Percentiles rank a stretch among this genome's conserved stretches.
Conservation (phyloP, 805 yeast species). For the Ogataea thermomethanolica region DNA sequence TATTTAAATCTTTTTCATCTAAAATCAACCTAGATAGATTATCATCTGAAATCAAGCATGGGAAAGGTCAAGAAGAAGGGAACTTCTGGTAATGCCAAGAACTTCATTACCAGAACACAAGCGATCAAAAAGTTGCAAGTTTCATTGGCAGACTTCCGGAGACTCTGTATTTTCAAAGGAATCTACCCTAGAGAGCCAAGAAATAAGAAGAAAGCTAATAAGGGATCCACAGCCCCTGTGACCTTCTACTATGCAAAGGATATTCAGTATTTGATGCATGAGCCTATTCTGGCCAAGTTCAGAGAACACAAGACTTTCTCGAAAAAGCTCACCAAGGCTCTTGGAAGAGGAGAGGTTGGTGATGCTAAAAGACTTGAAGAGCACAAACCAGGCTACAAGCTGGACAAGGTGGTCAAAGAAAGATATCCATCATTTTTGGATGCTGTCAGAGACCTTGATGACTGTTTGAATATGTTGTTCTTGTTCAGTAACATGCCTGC, state of each 20-base stretch:
- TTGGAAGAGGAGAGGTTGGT: conserved; percentile 87
- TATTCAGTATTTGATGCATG: conserved; percentile 91
- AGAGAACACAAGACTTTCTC: conserved; percentile 95
- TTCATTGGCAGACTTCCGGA: conserved; percentile 92
- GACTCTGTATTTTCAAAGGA: conserved; percentile 96
- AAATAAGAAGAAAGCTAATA: conserved; percentile 93
- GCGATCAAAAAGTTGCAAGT: conserved; percentile 91
- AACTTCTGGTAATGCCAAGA: conserved; percentile 83
- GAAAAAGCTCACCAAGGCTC: conserved; percentile 80
- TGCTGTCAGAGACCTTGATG: conserved; percentile 91
- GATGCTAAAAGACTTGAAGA: conserved; percentile 84
- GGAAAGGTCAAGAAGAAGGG: conserved; percentile 80
- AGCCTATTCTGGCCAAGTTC: conserved; percentile 86
- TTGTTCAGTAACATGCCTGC: conserved; percentile 94
- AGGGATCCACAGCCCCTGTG: conserved; percentile 94
- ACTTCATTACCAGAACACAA: conserved; percentile 90
- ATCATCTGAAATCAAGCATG: conserved; percentile 29
- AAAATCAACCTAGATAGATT: neutral
- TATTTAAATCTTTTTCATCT: conserved; percentile 15
- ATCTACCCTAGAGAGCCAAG: conserved; percentile 96
- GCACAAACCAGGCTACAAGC: conserved; percentile 76
- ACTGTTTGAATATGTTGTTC: conserved; percentile 92
- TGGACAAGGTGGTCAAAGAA: conserved; percentile 90
- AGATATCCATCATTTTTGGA: conserved; percentile 92
- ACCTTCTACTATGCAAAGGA: conserved; percentile 94